Conservation (phyloP, 2,329 filamentous ascomycete genomes). For the Sphaceloma murrayae region DNA sequence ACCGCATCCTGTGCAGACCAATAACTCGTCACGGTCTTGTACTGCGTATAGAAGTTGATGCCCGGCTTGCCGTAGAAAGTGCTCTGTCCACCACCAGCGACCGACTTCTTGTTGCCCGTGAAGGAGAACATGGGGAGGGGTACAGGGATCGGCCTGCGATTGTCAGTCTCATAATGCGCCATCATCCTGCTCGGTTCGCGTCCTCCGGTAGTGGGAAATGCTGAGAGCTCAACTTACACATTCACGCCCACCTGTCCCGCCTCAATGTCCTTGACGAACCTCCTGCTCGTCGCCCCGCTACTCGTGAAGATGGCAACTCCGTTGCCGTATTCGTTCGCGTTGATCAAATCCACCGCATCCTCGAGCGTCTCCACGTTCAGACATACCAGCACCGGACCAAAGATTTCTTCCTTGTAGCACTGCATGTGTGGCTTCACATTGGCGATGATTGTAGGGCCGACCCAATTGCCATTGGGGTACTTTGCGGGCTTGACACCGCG, state of each 20-base stretch:
- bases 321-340: constrained; percentile 79
- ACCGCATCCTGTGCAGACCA: constrained; percentile 83
- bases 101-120: constrained; percentile 69
- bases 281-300: constrained; percentile 64
- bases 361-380: constrained; percentile 69
- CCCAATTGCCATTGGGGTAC: constrained; percentile 76
- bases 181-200: no score
- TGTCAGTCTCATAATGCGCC: no score
- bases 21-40: constrained; percentile 91
- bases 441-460: constrained; percentile 73
- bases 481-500: constrained; percentile 64
- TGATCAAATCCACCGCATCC: constrained; percentile 72
- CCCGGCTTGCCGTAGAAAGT: constrained; percentile 94
- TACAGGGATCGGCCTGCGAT: constrained; percentile 17
- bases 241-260: constrained; percentile 82
- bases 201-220: neutral
- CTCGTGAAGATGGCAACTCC: constrained; percentile 77
- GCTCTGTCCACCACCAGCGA: constrained; percentile 83
- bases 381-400: constrained; percentile 74
- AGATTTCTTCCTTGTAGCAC: constrained; percentile 80
- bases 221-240: constrained; percentile 37
- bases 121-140: constrained; percentile 54
- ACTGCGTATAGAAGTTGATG: constrained; percentile 89
- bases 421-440: constrained; percentile 72
- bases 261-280: constrained; percentile 72